These are phyloP conservation scores for Talaromyces pinophilus DNA, from an alignment of 2,329 filamentous ascomycete species.

Conservation along the genomic window DNA sequence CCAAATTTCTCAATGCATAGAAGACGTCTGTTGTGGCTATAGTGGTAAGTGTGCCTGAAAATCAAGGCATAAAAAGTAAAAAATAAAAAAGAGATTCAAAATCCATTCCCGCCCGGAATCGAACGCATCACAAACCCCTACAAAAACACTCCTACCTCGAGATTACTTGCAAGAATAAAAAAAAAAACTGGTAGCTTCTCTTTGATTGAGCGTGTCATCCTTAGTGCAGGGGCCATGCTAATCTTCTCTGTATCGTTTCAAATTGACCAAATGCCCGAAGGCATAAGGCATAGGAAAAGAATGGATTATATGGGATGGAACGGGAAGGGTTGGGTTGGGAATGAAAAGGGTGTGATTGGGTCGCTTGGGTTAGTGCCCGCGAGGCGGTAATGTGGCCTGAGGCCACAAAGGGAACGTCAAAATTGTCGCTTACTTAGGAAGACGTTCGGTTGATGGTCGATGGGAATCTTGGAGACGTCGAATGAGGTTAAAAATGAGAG, in stretches of 20 bases:
- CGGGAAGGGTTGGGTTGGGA: neutral
- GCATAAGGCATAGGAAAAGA: conserved; percentile 28
- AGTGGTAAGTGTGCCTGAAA: neutral
- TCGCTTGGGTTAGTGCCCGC: conserved; percentile 14
- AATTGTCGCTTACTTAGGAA: neutral
- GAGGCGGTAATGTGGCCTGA: neutral
- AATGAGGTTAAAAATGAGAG: neutral
- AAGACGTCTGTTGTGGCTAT: neutral
- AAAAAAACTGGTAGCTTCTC: conserved; percentile 72
- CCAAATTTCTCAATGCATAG: neutral
- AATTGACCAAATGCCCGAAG: conserved; percentile 63
- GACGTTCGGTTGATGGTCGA: neutral
- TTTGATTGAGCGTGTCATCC: conserved; percentile 90
- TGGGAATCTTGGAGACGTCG: no score
- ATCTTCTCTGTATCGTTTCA: conserved; percentile 74
- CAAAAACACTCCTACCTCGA: conserved; percentile 12
- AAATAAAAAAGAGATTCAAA: neutral
- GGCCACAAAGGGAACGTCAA: conserved; percentile 16
- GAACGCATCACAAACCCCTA: neutral
- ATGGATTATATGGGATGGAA: conserved; percentile 27
- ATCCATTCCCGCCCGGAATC: neutral
- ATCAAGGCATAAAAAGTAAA: neutral
- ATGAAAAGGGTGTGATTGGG: neutral
- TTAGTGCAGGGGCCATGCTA: conserved; percentile 87
- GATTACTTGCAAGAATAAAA: conserved; percentile 1